Evolutionary conservation across 371 early-diverging fungal genomes (phyloP), one percentile per base, ranked within the genome.

Genomic region (Blyttiomyces sp.): DNA sequence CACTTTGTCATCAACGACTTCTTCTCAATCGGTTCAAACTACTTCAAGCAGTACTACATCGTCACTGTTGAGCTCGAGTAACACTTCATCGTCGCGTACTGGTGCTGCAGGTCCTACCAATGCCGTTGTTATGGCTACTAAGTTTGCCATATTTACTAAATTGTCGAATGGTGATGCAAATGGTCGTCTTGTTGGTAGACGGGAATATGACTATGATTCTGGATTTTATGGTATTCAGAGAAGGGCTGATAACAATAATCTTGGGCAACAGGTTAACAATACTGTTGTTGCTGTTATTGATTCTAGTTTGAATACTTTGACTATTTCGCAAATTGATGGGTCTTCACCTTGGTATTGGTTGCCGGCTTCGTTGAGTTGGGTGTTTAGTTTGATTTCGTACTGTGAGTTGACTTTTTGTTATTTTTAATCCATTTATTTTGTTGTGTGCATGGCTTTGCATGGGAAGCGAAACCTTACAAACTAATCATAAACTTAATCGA

Each of bases 331-430:
- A 45, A 11, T 61, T 11, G 61, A 61, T 32, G 61, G 51, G 16
- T 30, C 26, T 7, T 26, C 27, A 0, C 42, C 52, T 6, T 61
- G 61, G 61, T 61, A 61, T 44, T 61, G 61, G 61, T 13, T 74
- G 43, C 72, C 61, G 33, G 60, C 63, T 7, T 13, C 6, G 3
- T 24, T 74, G 26, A 53, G 68, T 7, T 74, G 58, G 43, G 19
- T 69, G 21, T 60, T 68, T 28, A 33, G 55, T 28, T 21, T 57
- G 19, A 56, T 44, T 32, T 61, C 61, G 13, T 69, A 59, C 52
- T 57, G 60, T 59, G 34, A 32, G 50, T 13, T 45, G 9, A 13
- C 13, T 43, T 31, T 4, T 21, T 31, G n/a, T 17, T 58, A 6
- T 33, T 33, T 9, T 7, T 6, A 6, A 13, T 7, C 17, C 7